A percentile compares a stretch with the other conserved stretches of the same genome.
Conservation (phyloP, 2,329 filamentous ascomycete species). For the Fusarium virguliforme region DNA sequence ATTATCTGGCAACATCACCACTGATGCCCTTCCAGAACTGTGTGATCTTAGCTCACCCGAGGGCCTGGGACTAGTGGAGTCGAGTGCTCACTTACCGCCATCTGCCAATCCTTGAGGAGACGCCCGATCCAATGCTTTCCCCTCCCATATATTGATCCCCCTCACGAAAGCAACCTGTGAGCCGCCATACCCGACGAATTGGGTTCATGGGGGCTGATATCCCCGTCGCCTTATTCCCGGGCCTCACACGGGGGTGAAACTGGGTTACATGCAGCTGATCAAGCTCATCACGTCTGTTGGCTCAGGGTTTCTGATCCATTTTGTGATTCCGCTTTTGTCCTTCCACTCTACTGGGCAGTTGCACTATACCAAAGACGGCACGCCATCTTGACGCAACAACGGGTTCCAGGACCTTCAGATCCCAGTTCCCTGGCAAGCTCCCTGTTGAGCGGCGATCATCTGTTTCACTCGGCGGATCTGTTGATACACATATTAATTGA, state of each 20-base stretch:
- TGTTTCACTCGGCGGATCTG: neutral
- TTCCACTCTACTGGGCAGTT: neutral
- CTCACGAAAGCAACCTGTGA: neutral
- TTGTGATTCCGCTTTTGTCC: slow-evolving; percentile 23
- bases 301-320: slow-evolving; percentile 6
- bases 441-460: neutral
- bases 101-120: neutral
- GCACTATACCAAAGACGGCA: neutral
- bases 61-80: neutral
- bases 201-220: neutral
- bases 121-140: slow-evolving; percentile 12
- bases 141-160: slow-evolving; percentile 9
- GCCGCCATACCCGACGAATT: slow-evolving; percentile 11
- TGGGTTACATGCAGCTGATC: neutral
- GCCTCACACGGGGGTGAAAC: neutral
- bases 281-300: neutral
- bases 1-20: slow-evolving; percentile 18
- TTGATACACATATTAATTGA: neutral
- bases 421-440: neutral
- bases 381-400: neutral
- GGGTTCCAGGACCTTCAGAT: neutral
- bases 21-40: neutral
- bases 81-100: neutral
- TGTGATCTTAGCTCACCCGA: neutral
- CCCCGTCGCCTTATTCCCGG: neutral